phyloP scores from a whole-genome alignment of 2,329 filamentous ascomycete genomes.

The Metarhizium anisopliae region DNA sequence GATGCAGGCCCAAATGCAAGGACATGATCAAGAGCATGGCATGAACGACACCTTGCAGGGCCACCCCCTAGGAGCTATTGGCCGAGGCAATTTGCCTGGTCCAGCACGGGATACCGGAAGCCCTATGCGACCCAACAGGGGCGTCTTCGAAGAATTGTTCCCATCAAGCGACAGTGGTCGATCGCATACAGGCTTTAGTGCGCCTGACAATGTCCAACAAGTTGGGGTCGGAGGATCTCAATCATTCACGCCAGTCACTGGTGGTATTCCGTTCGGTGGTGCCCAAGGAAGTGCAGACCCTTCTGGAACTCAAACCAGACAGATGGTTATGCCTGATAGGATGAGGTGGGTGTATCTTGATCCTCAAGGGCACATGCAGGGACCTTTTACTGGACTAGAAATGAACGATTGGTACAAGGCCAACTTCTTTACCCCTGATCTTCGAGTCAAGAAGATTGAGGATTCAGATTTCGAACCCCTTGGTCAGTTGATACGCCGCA shows the following conservation, averaged over 20 bases:
- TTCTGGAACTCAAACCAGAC: conserved; percentile 63
- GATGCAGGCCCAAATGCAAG: conserved; percentile 87
- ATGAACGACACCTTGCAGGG: conserved; percentile 47
- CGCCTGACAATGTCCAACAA: conserved; percentile 28
- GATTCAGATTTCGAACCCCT: conserved; percentile 91
- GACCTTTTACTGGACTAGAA: conserved; percentile 90
- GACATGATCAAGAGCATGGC: conserved; percentile 55
- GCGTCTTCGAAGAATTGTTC: conserved; percentile 48
- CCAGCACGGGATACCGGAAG: conserved; percentile 50
- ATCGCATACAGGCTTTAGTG: conserved; percentile 26
- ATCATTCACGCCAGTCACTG: conserved; percentile 26
- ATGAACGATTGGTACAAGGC: conserved; percentile 99
- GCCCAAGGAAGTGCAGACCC: conserved; percentile 33
- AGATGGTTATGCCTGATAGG: conserved; percentile 98
- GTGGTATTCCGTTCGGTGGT: conserved; percentile 25
- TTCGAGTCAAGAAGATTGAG: conserved; percentile 91
- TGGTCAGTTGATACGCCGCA: conserved; percentile 87
- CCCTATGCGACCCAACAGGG: conserved; percentile 45
- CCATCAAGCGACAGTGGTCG: conserved; percentile 25
- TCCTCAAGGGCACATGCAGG: conserved; percentile 84
- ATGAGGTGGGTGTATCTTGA: conserved; percentile 99
- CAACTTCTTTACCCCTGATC: conserved; percentile 90
- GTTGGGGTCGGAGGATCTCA: conserved; percentile 22
- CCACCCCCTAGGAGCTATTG: conserved; percentile 59
- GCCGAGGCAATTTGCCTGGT: conserved; percentile 48